Conservation (phyloP, 768 basidiomycete genomes). For the Pleurotus giganteus region DNA sequence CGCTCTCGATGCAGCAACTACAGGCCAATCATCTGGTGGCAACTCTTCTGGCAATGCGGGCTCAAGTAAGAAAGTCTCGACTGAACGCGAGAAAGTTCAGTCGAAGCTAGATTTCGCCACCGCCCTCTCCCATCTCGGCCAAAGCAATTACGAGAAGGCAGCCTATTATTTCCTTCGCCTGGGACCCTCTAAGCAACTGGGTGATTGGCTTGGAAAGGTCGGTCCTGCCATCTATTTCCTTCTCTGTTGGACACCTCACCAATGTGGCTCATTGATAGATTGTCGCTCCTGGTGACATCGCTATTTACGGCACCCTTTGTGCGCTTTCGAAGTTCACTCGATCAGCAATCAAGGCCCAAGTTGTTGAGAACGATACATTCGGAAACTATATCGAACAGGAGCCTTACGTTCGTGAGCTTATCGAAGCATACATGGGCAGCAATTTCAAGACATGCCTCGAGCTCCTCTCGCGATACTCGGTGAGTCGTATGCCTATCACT, state of each 20-base stretch:
- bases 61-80: conserved; percentile 45
- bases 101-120: conserved; percentile 81
- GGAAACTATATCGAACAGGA: conserved; percentile 81
- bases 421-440: conserved; percentile 83
- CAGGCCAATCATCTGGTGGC: conserved; percentile 22
- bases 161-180: conserved; percentile 70
- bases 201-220: conserved; percentile 78
- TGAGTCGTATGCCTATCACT: conserved; percentile 26
- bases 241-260: not conserved
- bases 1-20: conserved; percentile 65
- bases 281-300: conserved; percentile 79
- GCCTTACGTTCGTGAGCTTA: conserved; percentile 80
- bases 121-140: conserved; percentile 72
- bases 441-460: conserved; percentile 83
- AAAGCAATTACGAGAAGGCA: conserved; percentile 76
- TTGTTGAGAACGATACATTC: conserved; percentile 71
- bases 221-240: conserved; percentile 7
- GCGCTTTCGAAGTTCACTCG: conserved; percentile 78
- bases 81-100: conserved; percentile 67
- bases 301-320: conserved; percentile 82
- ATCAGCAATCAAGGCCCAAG: conserved; percentile 60
- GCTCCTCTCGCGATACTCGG: conserved; percentile 70
- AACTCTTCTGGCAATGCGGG: conserved; percentile 10
- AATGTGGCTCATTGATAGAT: conserved; percentile 40
- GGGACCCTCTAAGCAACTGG: conserved; percentile 62